Evolutionary conservation across 768 basidiomycete species (phyloP).

Genomic region (Kwoniella dejecticola): DNA sequence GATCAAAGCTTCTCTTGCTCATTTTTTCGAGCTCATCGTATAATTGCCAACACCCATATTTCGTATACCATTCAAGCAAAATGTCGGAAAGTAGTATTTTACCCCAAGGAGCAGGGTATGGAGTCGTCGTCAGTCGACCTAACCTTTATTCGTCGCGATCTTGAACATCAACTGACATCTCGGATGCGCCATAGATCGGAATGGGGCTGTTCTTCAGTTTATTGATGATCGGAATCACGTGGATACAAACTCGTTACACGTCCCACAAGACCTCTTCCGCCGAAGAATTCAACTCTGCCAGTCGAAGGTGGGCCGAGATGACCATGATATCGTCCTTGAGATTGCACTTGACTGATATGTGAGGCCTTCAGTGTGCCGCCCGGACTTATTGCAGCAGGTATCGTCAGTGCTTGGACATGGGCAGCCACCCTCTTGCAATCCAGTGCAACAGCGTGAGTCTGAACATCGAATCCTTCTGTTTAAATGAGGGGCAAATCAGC

Average conservation of each 20-base stretch:
- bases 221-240: conserved; percentile 61
- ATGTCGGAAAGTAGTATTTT: too few relatives aligned
- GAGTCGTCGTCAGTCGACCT: conserved; percentile 63
- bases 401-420: conserved; percentile 88
- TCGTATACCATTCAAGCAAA: too few relatives aligned
- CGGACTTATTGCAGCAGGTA: conserved; percentile 87
- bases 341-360: background rate
- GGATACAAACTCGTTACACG: conserved; percentile 81
- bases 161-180: background rate
- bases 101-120: conserved; percentile 83
- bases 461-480: too few relatives aligned
- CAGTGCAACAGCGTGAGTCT: conserved; percentile 32
- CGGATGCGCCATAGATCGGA: conserved; percentile 57
- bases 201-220: conserved; percentile 73
- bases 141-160: background rate
- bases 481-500: background rate
- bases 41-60: too few relatives aligned
- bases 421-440: conserved; percentile 54
- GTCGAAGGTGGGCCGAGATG: conserved; percentile 37
- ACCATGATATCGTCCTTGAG: background rate
- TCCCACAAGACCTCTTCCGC: conserved; percentile 68
- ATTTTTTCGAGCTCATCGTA: too few relatives aligned
- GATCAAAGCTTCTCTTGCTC: too few relatives aligned
- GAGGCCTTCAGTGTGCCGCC: conserved; percentile 73
- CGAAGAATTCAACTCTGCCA: conserved; percentile 61